phyloP scores from a whole-genome alignment of 345 rosid genomes.

The Populus pruinosa region DNA sequence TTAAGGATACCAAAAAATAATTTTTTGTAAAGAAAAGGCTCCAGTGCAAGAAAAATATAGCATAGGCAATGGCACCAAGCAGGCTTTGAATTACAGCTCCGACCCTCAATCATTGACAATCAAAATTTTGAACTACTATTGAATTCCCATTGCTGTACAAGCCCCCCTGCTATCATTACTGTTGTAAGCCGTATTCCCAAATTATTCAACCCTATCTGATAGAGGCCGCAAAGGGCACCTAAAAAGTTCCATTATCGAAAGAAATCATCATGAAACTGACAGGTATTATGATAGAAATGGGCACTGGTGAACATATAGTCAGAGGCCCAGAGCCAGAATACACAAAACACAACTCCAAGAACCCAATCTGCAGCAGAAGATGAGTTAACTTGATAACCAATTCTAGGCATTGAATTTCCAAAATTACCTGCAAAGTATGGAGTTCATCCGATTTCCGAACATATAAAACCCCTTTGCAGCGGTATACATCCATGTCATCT shows the following conservation, averaged over 20 bases:
- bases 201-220: no score
- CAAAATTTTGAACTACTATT: not conserved
- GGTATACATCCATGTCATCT: constrained; percentile 71
- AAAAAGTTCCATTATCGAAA: not conserved
- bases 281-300: not conserved
- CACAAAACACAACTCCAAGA: not conserved
- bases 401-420: constrained; percentile 6
- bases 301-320: not conserved
- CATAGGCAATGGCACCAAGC: not conserved
- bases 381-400: constrained; percentile 1
- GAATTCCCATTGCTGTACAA: not conserved
- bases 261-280: not conserved
- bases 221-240: no score
- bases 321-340: not conserved
- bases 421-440: constrained; percentile 82
- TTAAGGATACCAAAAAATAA: no score
- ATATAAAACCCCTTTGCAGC: constrained; percentile 83
- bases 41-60: not conserved
- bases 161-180: not conserved
- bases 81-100: not conserved
- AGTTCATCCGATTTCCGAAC: constrained; percentile 63
- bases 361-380: not conserved
- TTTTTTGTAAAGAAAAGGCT: not conserved
- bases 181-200: not conserved
- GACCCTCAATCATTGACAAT: not conserved